Conservation (phyloP, 352 stramenopile species). For the Globisporangium parvum region DNA sequence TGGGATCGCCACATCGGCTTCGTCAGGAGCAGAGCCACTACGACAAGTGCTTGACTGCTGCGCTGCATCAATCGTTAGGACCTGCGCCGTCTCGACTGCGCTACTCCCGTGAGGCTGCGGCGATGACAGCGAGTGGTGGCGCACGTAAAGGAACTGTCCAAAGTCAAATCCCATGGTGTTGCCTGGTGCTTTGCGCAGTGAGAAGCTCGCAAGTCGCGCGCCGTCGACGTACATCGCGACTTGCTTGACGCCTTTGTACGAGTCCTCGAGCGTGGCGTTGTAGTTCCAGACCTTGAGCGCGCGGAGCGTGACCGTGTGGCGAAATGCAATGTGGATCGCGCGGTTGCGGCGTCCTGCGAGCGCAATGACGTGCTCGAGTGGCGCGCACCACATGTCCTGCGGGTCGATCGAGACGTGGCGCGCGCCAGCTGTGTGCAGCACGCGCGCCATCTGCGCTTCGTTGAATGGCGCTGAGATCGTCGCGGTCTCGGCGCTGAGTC, state of each 20-base stretch:
- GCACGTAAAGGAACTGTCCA: slow-evolving; percentile 69
- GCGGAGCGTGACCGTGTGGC: slow-evolving; percentile 30
- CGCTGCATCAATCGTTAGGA: no score
- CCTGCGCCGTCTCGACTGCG: no score
- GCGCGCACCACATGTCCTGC: slow-evolving; percentile 60
- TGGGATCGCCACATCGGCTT: no score
- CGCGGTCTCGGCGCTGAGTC: slow-evolving; percentile 19
- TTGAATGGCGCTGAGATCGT: slow-evolving; percentile 31
- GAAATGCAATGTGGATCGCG: slow-evolving; percentile 50
- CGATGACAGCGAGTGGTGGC: slow-evolving; percentile 2
- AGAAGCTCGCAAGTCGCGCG: slow-evolving; percentile 33
- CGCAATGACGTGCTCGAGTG: slow-evolving; percentile 30
- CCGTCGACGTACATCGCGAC: slow-evolving; percentile 50
- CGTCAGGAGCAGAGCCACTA: no score
- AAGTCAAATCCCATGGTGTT: slow-evolving; percentile 82
- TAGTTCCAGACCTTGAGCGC: slow-evolving; percentile 78
- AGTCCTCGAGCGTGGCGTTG: slow-evolving; percentile 71
- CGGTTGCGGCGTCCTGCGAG: slow-evolving; percentile 21
- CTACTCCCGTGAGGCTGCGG: no score
- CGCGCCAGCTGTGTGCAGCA: slow-evolving; percentile 34
- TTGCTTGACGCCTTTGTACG: slow-evolving; percentile 67
- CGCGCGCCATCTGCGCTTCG: slow-evolving; percentile 22
- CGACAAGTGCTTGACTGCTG: no score
- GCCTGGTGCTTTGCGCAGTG: slow-evolving; percentile 74
- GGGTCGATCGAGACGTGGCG: slow-evolving; percentile 40